Evolutionary conservation across 177 flowering plant species (phyloP).

Genomic region (Vitis hybrid): DNA sequence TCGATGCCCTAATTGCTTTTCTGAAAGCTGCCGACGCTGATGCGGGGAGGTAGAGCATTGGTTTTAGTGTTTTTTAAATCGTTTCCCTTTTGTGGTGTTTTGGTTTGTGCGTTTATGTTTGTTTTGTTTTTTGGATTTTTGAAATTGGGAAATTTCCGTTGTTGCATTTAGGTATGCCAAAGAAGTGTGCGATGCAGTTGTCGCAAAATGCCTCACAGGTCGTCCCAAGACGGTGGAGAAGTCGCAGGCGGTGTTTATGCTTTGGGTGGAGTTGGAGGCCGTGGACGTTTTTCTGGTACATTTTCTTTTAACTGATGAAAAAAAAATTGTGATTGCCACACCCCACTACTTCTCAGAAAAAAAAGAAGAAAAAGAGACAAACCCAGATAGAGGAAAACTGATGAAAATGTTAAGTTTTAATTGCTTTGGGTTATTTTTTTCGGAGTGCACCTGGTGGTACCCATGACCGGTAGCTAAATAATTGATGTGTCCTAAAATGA

Average conservation of each 20-base stretch:
- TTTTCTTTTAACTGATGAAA: conserved; percentile 1
- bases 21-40: conserved; percentile 91
- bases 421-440: too few species aligned
- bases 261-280: conserved; percentile 98
- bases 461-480: too few species aligned
- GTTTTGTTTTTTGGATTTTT: not conserved
- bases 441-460: too few species aligned
- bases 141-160: conserved; percentile 1
- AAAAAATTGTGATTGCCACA: not conserved
- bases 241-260: conserved; percentile 78
- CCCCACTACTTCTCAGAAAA: too few species aligned
- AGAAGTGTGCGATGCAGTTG: conserved; percentile 90
- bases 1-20: conserved; percentile 87
- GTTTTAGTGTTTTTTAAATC: not conserved
- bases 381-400: too few species aligned
- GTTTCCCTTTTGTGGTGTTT: not conserved
- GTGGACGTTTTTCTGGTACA: conserved; percentile 85
- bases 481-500: too few species aligned
- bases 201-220: conserved; percentile 89
- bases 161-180: conserved; percentile 59
- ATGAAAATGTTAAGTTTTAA: too few species aligned
- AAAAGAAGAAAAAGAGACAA: too few species aligned
- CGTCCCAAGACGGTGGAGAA: conserved; percentile 98
- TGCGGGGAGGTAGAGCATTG: conserved; percentile 62
- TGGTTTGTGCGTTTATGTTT: conserved; percentile 1